These are phyloP conservation scores for Hortiboletus flavorubellus DNA, from an alignment of 768 basidiomycete genomes.

Conservation along the genomic window DNA sequence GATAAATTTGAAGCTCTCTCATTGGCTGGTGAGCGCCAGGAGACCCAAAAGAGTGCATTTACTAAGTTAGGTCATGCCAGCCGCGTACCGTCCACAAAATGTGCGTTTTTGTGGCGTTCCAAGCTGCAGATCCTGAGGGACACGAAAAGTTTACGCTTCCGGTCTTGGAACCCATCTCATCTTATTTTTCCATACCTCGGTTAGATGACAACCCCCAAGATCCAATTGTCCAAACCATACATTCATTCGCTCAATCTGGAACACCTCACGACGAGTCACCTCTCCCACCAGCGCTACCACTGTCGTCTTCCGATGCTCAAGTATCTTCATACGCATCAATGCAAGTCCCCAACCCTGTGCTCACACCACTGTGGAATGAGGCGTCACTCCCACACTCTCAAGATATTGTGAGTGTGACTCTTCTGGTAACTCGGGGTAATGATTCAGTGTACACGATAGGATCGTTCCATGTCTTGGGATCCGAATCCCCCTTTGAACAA, in stretches of 20 bases:
- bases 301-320: not conserved
- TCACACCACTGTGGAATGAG: slow-evolving; percentile 21
- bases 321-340: not conserved
- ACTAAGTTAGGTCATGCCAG: no score
- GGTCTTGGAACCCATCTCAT: slow-evolving; percentile 38
- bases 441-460: slow-evolving; percentile 32
- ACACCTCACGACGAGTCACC: not conserved
- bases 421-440: not conserved
- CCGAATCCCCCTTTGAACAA: slow-evolving; percentile 34
- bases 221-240: slow-evolving; percentile 64
- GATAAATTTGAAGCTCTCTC: no score
- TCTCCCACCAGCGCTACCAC: not conserved
- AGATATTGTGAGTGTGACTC: slow-evolving; percentile 13
- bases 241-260: slow-evolving; percentile 13
- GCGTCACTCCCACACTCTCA: slow-evolving; percentile 1
- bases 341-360: not conserved
- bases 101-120: no score
- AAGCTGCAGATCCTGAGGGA: not conserved
- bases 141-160: slow-evolving; percentile 18
- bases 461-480: slow-evolving; percentile 63
- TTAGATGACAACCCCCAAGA: slow-evolving; percentile 73
- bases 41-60: no score
- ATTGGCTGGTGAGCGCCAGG: no score
- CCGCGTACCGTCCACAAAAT: no score
- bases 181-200: slow-evolving; percentile 60